phyloP scores from a whole-genome alignment of 495 filamentous ascomycete species.

The Saxispiralis lemnorum region DNA sequence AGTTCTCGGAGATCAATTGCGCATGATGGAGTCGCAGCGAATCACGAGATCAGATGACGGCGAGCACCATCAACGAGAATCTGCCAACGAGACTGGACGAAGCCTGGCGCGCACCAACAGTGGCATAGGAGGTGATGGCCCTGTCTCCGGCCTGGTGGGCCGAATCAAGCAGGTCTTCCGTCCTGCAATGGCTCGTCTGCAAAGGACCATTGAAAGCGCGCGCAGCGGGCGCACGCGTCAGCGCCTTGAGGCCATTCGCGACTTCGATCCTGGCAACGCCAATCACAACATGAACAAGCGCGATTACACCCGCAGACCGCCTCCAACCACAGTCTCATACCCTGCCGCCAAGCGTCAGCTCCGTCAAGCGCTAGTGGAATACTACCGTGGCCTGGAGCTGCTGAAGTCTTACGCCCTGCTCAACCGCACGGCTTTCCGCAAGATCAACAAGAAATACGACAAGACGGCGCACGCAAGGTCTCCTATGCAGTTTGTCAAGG shows the following conservation, averaged over 20 bases:
- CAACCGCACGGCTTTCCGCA: constrained; percentile 83
- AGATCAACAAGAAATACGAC: constrained; percentile 98
- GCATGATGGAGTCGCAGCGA: constrained; percentile 37
- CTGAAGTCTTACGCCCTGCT: constrained; percentile 77
- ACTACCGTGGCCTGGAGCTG: constrained; percentile 77
- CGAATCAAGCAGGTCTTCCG: no score
- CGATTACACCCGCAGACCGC: constrained; percentile 22
- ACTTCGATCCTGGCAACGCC: no score
- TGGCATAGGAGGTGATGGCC: no score
- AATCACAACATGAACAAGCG: constrained; percentile 10
- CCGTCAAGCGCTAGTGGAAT: constrained; percentile 78
- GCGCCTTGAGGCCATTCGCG: no score
- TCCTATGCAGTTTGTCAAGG: constrained; percentile 54
- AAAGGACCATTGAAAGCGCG: no score
- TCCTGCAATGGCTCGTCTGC: no score
- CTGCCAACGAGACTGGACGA: no score
- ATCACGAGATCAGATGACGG: neutral
- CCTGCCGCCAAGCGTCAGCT: constrained; percentile 75
- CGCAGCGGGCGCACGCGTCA: no score
- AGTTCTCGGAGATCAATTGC: constrained; percentile 59
- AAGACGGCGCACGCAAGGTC: constrained; percentile 45
- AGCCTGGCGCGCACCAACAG: no score
- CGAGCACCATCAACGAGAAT: constrained; percentile 19
- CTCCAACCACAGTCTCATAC: constrained; percentile 45
- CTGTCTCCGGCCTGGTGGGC: no score